Percentiles rank a stretch among this genome's conserved stretches.
Evolutionary conservation across 345 rosid species (phyloP).

Genomic region (Odontarrhena argentea): DNA sequence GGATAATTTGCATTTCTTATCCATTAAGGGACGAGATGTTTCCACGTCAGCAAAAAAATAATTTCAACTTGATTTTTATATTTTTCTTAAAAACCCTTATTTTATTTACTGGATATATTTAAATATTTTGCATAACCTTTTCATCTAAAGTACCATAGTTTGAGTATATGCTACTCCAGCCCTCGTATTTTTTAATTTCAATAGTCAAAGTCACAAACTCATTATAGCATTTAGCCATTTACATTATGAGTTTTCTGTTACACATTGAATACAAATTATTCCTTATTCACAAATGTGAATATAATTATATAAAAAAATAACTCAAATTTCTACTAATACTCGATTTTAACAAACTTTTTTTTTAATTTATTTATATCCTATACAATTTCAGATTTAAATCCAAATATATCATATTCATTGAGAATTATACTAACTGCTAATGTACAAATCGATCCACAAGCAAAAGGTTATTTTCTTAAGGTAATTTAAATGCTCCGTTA

Average conservation of each 20-base stretch:
- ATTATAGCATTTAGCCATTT: background rate
- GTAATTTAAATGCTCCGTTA: background rate
- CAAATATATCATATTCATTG: too few relatives aligned
- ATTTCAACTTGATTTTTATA: background rate
- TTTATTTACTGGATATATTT: background rate
- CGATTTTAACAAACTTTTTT: too few relatives aligned
- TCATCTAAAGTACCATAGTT: slow-evolving; percentile 7
- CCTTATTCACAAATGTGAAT: background rate
- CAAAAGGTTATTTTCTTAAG: background rate
- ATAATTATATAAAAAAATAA: too few relatives aligned
- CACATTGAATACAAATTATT: background rate
- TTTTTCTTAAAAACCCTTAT: background rate
- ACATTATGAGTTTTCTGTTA: background rate
- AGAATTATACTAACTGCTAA: too few relatives aligned
- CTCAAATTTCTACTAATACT: too few relatives aligned
- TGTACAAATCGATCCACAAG: background rate
- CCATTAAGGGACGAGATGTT: slow-evolving; percentile 28
- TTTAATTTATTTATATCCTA: too few relatives aligned
- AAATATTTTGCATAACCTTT: background rate
- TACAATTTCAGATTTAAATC: too few relatives aligned
- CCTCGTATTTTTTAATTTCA: background rate
- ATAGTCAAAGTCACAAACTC: background rate
- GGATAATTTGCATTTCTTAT: slow-evolving; percentile 30
- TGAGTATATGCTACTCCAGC: slow-evolving; percentile 11
- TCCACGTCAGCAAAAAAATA: slow-evolving; percentile 31